phyloP scores from a whole-genome alignment of 306 rosid species.

The Trifolium dubium region DNA sequence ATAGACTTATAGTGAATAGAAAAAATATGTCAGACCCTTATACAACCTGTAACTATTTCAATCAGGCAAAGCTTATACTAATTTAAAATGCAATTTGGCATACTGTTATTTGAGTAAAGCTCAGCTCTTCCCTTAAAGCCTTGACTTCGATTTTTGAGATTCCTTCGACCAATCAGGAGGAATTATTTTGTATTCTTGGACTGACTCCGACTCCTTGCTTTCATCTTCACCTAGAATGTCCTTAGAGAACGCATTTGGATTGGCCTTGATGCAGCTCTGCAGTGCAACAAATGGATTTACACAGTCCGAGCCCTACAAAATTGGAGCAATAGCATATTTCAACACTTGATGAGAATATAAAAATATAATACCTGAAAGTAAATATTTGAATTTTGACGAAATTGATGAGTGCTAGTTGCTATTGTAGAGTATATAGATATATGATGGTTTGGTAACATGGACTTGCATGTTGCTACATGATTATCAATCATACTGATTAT shows the following conservation, averaged over 20 bases:
- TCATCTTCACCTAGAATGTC: constrained; percentile 60
- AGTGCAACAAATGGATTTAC: constrained; percentile 81
- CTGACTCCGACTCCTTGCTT: constrained; percentile 49
- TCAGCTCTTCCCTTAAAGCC: constrained; percentile 51
- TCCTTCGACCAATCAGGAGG: constrained; percentile 80
- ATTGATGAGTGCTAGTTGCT: neutral
- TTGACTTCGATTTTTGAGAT: constrained; percentile 58
- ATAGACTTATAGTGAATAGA: neutral
- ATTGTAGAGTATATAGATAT: neutral
- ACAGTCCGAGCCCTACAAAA: constrained; percentile 87
- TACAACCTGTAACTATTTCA: neutral
- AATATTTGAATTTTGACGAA: constrained; percentile 29
- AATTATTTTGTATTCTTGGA: constrained; percentile 63
- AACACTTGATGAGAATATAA: constrained; percentile 27
- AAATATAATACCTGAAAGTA: constrained; percentile 27
- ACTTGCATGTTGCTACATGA: constrained; percentile 14
- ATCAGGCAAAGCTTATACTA: constrained; percentile 6
- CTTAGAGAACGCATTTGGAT: constrained; percentile 81
- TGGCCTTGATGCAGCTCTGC: constrained; percentile 89
- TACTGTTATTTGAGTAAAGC: constrained; percentile 9
- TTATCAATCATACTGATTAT: neutral
- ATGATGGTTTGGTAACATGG: neutral
- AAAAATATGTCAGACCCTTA: neutral
- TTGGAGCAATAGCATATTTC: constrained; percentile 17
- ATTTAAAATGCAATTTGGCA: constrained; percentile 21